Conservation (phyloP, 441 rosid species). For the Kokia cookei region DNA sequence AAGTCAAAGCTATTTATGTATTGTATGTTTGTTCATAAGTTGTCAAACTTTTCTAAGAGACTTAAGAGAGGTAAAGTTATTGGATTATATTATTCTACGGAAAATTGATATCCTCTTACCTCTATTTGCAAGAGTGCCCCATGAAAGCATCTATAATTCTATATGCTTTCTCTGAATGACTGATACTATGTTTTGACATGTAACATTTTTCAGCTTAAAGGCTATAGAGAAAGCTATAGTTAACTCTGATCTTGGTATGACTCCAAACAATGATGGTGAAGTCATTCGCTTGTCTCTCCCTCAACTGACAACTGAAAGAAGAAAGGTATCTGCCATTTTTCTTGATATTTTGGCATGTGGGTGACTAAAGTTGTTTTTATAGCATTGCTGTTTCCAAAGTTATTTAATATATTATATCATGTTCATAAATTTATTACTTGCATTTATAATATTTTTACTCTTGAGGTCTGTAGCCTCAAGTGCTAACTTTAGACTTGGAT, state of each 20-base stretch:
- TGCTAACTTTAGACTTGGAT: too few species aligned
- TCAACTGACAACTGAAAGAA: conserved; percentile 79
- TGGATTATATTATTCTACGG: background rate
- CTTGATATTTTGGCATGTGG: conserved; percentile 6
- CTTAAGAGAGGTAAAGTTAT: background rate
- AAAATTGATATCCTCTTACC: background rate
- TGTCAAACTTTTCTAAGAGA: background rate
- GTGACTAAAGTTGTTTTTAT: background rate
- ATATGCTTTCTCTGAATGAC: background rate
- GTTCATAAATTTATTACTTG: background rate
- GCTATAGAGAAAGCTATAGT: conserved; percentile 87
- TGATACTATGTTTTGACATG: conserved; percentile 10
- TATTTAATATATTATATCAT: background rate
- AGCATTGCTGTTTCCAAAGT: background rate
- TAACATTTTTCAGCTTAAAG: conserved; percentile 55
- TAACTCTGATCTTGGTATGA: conserved; percentile 76
- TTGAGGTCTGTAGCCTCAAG: too few species aligned
- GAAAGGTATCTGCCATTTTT: conserved; percentile 53
- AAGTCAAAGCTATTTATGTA: background rate
- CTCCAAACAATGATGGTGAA: conserved; percentile 85
- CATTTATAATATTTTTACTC: background rate
- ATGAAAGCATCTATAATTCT: background rate
- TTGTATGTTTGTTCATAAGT: background rate
- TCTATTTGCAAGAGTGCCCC: background rate
- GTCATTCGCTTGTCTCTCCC: conserved; percentile 76